Evolutionary conservation across 2,329 filamentous ascomycete genomes (phyloP).

Genomic region (Calonectria hongkongensis): DNA sequence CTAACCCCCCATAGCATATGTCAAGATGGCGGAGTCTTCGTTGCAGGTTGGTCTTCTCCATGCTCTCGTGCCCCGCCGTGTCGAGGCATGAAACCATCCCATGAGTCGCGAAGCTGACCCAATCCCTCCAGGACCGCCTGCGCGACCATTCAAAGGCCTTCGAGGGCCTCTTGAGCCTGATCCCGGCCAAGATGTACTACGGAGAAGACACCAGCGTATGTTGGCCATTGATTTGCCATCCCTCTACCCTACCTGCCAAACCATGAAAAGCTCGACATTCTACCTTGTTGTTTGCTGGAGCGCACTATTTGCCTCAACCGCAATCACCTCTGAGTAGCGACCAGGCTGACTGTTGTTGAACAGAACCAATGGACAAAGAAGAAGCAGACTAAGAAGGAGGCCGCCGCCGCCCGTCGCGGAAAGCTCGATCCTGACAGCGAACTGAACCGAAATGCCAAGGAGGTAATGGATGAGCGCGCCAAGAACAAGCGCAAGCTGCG

Average conservation of each 20-base stretch:
- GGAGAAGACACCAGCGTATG: slow-evolving; percentile 88
- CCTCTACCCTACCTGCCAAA: slow-evolving; percentile 34
- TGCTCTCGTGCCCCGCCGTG: slow-evolving; percentile 54
- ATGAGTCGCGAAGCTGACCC: slow-evolving; percentile 49
- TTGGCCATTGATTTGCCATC: slow-evolving; percentile 54
- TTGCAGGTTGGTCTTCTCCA: slow-evolving; percentile 66
- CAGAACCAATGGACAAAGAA: slow-evolving; percentile 95
- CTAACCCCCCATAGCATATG: neutral
- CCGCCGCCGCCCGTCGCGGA: slow-evolving; percentile 86
- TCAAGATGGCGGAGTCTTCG: slow-evolving; percentile 66
- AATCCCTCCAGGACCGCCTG: slow-evolving; percentile 69
- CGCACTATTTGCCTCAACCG: too few relatives aligned
- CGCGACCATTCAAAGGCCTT: slow-evolving; percentile 83
- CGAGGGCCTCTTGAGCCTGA: slow-evolving; percentile 89
- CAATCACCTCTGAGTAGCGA: neutral
- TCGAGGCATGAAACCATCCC: slow-evolving; percentile 28
- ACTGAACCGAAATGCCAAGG: slow-evolving; percentile 87
- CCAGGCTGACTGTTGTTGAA: slow-evolving; percentile 46
- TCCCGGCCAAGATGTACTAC: slow-evolving; percentile 93
- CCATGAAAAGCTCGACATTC: slow-evolving; percentile 20
- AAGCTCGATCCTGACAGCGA: slow-evolving; percentile 94
- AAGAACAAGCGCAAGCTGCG: slow-evolving; percentile 88
- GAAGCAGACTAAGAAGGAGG: slow-evolving; percentile 95
- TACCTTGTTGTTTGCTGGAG: neutral
- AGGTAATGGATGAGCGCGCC: slow-evolving; percentile 89